These are phyloP conservation scores for Plectosphaerella sp. DNA, from an alignment of 2,329 filamentous ascomycete genomes.

Conservation along the genomic window DNA sequence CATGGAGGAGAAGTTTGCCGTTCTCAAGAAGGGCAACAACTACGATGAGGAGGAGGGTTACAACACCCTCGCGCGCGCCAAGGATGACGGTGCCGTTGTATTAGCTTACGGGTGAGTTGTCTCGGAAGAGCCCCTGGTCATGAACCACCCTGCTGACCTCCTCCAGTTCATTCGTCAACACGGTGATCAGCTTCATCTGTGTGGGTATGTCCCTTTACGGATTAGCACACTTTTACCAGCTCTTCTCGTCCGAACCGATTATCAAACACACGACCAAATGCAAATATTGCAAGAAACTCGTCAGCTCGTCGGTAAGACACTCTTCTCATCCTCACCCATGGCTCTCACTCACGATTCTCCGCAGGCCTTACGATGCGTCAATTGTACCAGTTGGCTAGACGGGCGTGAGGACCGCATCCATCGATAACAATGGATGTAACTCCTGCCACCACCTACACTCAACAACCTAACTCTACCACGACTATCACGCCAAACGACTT, in stretches of 20 bases:
- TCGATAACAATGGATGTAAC: background rate
- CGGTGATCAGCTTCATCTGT: constrained; percentile 60
- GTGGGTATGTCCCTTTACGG: constrained; percentile 62
- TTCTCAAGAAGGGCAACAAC: constrained; percentile 54
- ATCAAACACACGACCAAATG: constrained; percentile 69
- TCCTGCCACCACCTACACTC: background rate
- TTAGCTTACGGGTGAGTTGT: constrained; percentile 63
- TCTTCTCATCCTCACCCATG: background rate
- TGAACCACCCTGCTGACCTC: background rate
- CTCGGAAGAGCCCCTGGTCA: background rate
- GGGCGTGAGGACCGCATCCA: constrained; percentile 36
- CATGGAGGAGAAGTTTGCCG: constrained; percentile 69
- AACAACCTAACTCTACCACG: no score
- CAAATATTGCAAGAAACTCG: constrained; percentile 59
- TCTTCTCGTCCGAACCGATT: constrained; percentile 58
- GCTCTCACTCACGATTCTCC: background rate
- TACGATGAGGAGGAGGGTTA: constrained; percentile 52
- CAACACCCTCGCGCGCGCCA: constrained; percentile 65
- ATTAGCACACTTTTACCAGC: constrained; percentile 59
- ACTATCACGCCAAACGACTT: no score
- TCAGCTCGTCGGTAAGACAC: constrained; percentile 56
- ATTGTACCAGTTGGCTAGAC: constrained; percentile 49
- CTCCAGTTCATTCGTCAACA: constrained; percentile 54
- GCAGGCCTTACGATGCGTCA: constrained; percentile 39
- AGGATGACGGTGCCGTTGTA: constrained; percentile 67